Percentiles rank a stretch among this genome's conserved stretches.
Evolutionary conservation across 2,329 filamentous ascomycete species (phyloP).

Genomic region (Microdochium nivale): DNA sequence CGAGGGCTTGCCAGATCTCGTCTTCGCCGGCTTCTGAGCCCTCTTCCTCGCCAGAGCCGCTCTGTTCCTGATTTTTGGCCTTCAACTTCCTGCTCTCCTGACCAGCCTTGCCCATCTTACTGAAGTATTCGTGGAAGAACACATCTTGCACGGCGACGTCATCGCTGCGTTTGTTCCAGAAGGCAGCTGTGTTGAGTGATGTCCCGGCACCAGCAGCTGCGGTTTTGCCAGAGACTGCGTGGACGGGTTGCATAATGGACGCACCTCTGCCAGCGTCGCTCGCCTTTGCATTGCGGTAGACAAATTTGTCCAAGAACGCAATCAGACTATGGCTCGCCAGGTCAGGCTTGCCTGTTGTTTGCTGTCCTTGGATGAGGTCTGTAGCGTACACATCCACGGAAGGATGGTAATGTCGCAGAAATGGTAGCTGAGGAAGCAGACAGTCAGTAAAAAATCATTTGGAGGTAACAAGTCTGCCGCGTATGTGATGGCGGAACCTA

Average conservation of each 20-base stretch:
- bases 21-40: constrained; percentile 57
- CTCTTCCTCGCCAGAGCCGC: constrained; percentile 11
- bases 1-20: constrained; percentile 87
- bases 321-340: constrained; percentile 83
- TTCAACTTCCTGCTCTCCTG: constrained; percentile 50
- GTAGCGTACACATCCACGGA: constrained; percentile 80
- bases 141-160: constrained; percentile 86
- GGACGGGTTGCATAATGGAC: constrained; percentile 94
- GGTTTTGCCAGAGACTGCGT: constrained; percentile 40
- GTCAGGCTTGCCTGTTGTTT: constrained; percentile 80
- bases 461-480: neutral
- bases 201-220: constrained; percentile 22
- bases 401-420: constrained; percentile 80
- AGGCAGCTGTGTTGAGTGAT: constrained; percentile 73
- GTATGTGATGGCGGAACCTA: constrained; percentile 20
- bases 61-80: constrained; percentile 41
- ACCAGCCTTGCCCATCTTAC: constrained; percentile 54
- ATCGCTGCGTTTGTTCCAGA: constrained; percentile 85
- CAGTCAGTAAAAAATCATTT: neutral
- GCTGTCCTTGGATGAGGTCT: constrained; percentile 58
- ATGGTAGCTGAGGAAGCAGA: constrained; percentile 41
- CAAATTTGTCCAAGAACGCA: constrained; percentile 94
- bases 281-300: constrained; percentile 89
- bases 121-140: constrained; percentile 98
- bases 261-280: constrained; percentile 60